These are phyloP conservation scores for Ploettnerulaceae sp. DNA, from an alignment of 2,329 filamentous ascomycete species.

Conservation along the genomic window DNA sequence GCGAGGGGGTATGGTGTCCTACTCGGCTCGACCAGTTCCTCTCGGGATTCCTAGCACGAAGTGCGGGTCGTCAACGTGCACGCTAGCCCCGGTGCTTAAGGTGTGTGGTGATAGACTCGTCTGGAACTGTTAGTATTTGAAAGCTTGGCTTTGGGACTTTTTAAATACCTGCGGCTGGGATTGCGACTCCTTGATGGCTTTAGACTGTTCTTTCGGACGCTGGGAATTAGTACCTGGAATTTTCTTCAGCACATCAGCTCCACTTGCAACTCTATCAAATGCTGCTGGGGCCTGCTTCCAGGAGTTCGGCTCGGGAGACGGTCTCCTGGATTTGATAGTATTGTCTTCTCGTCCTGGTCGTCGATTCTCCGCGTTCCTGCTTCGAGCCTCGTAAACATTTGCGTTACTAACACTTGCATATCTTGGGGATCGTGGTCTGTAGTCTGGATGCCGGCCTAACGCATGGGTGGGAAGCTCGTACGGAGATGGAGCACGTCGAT, in stretches of 20 bases:
- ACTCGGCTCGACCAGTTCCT: constrained; percentile 21
- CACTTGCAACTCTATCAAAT: too few species aligned
- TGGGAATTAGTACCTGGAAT: background rate
- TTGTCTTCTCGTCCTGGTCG: background rate
- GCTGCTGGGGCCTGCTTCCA: background rate
- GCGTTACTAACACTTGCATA: constrained; percentile 12
- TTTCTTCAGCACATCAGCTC: background rate
- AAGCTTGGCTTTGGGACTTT: background rate
- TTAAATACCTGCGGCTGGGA: background rate
- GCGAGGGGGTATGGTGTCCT: background rate
- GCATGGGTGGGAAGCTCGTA: constrained; percentile 3
- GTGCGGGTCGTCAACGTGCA: constrained; percentile 21
- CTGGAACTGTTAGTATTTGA: background rate
- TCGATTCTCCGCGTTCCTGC: background rate
- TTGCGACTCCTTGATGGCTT: background rate
- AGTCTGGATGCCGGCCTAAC: background rate
- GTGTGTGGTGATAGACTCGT: background rate
- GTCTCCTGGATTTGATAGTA: background rate
- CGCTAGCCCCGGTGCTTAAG: background rate
- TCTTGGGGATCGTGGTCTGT: constrained; percentile 5
- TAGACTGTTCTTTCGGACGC: background rate
- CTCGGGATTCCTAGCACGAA: constrained; percentile 23
- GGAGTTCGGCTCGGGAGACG: background rate
- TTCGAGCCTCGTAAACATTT: constrained; percentile 7
- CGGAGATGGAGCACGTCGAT: constrained; percentile 11